phyloP scores from a whole-genome alignment of 352 stramenopile species.

The Phytophthora agathidicida region DNA sequence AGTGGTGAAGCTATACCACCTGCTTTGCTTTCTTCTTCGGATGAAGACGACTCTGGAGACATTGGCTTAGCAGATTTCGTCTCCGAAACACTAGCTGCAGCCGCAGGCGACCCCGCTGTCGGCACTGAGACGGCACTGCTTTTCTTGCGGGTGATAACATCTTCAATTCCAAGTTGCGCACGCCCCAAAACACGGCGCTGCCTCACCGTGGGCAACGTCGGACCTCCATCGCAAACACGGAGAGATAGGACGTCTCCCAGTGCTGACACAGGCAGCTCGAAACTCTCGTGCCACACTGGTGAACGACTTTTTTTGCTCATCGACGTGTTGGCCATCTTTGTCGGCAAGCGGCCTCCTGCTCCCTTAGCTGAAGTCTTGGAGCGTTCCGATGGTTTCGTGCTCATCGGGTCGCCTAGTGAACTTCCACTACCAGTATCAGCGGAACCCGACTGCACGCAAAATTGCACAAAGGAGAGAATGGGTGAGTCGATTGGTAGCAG shows the following conservation, averaged over 20 bases:
- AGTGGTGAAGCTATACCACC: not conserved
- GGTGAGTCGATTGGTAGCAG: conserved; percentile 65
- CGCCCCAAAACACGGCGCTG: conserved; percentile 58
- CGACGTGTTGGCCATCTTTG: conserved; percentile 50
- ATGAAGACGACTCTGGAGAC: conserved; percentile 14
- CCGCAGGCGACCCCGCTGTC: not conserved
- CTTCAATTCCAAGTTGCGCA: conserved; percentile 43
- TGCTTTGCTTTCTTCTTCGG: conserved; percentile 16
- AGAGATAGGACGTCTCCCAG: conserved; percentile 59
- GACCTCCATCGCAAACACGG: conserved; percentile 61
- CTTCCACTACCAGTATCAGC: not conserved
- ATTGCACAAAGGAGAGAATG: conserved; percentile 62
- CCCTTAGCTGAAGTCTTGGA: conserved; percentile 8
- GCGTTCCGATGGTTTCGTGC: conserved; percentile 1
- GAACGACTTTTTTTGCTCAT: conserved; percentile 68
- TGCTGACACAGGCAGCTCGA: conserved; percentile 55
- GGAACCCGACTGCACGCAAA: conserved; percentile 39
- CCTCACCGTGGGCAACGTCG: conserved; percentile 13
- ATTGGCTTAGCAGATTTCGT: conserved; percentile 5
- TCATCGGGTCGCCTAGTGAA: conserved; percentile 15
- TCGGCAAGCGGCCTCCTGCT: conserved; percentile 1
- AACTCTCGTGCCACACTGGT: conserved; percentile 65
- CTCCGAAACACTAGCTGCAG: not conserved
- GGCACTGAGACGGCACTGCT: not conserved
- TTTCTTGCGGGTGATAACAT: conserved; percentile 53